Conservation (phyloP, 257 asterid genomes). For the Apocynum venetum region DNA sequence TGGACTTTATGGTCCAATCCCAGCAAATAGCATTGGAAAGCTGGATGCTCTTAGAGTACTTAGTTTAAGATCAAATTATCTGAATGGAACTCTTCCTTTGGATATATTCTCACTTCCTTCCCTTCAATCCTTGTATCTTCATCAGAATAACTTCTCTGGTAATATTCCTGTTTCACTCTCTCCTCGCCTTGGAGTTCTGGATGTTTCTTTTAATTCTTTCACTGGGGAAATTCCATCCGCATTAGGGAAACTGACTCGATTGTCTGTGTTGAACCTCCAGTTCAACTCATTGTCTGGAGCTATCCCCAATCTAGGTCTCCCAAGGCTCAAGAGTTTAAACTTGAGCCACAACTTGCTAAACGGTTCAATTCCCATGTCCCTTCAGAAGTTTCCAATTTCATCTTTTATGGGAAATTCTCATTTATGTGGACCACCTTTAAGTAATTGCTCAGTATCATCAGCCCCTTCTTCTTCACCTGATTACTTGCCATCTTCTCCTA, state of each 20-base stretch:
- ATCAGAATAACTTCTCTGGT: constrained; percentile 78
- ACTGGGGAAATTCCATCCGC: constrained; percentile 57
- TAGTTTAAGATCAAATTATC: constrained; percentile 67
- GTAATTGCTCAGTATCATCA: constrained; percentile 43
- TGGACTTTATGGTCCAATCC: constrained; percentile 74
- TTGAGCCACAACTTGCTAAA: constrained; percentile 56
- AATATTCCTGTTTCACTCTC: constrained; percentile 45
- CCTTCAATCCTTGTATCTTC: constrained; percentile 62
- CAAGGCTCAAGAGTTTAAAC: constrained; percentile 49
- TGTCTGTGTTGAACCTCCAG: constrained; percentile 58
- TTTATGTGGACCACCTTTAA: constrained; percentile 63
- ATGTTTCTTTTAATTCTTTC: constrained; percentile 68
- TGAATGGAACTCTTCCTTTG: constrained; percentile 59
- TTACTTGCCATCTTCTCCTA: constrained; percentile 14
- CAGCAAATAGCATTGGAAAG: constrained; percentile 52
- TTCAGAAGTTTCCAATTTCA: constrained; percentile 56
- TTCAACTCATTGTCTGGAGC: constrained; percentile 51
- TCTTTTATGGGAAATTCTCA: constrained; percentile 65
- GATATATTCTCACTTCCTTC: constrained; percentile 63
- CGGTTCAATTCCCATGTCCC: constrained; percentile 65
- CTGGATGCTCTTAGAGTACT: constrained; percentile 61
- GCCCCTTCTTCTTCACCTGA: constrained; percentile 34
- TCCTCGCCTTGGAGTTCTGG: constrained; percentile 46
- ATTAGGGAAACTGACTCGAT: constrained; percentile 35
- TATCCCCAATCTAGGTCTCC: constrained; percentile 51